phyloP scores from a whole-genome alignment of 345 rosid genomes.

The Rhodomyrtus tomentosa region DNA sequence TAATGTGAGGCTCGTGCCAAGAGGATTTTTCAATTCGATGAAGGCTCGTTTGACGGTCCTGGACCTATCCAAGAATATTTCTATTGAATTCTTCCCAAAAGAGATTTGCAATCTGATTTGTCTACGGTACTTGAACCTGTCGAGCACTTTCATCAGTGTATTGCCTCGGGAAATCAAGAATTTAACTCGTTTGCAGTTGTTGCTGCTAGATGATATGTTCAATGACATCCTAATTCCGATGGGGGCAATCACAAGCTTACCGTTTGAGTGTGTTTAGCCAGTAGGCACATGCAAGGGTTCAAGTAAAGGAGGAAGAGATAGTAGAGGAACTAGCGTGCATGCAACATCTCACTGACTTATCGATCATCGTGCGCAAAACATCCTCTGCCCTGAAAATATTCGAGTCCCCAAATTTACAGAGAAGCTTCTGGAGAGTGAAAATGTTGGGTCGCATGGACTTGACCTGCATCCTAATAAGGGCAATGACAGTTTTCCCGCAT shows the following conservation, averaged over 20 bases:
- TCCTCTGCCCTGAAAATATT: background rate
- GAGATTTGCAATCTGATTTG: background rate
- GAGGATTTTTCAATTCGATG: background rate
- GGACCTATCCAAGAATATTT: background rate
- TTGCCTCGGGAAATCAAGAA: background rate
- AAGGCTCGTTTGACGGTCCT: background rate
- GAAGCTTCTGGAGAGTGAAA: background rate
- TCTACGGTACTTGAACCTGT: background rate
- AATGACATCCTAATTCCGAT: background rate
- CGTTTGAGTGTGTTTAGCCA: background rate
- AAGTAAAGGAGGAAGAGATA: background rate
- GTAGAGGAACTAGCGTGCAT: background rate
- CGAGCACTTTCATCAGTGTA: accelerated
- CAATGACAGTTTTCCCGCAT: background rate
- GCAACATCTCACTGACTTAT: background rate
- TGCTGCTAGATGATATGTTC: background rate
- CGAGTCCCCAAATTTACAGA: background rate
- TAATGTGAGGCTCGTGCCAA: background rate
- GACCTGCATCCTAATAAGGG: background rate
- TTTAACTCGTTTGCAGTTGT: background rate
- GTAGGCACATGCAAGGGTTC: too few relatives aligned
- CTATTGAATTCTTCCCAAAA: background rate
- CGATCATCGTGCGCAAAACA: background rate
- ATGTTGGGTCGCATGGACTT: background rate
- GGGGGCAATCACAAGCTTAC: background rate